phyloP scores from a whole-genome alignment of 805 yeast species.

The Suhomyces canberraensis region DNA sequence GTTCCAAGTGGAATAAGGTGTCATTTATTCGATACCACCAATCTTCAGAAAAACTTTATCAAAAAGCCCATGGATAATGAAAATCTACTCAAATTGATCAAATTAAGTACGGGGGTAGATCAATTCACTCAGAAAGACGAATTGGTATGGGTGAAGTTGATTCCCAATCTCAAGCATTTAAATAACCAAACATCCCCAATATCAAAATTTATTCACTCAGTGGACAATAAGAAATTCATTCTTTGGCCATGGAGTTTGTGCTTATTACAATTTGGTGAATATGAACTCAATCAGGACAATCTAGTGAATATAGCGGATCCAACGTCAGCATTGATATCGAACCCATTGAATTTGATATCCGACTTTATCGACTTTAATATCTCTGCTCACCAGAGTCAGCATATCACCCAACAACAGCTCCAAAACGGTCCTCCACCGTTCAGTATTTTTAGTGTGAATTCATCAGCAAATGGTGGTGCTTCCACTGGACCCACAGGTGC shows the following conservation, averaged over 20 bases:
- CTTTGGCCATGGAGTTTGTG: slow-evolving; percentile 75
- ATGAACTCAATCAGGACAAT: slow-evolving; percentile 11
- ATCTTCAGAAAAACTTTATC: slow-evolving; percentile 17
- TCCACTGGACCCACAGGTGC: slow-evolving; percentile 8
- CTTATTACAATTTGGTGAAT: slow-evolving; percentile 49
- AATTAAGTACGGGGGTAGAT: slow-evolving; percentile 35
- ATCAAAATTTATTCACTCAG: slow-evolving; percentile 52
- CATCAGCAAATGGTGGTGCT: slow-evolving; percentile 9
- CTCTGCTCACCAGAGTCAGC: slow-evolving; percentile 13
- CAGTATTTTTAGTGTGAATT: slow-evolving; percentile 14
- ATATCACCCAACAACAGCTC: not conserved
- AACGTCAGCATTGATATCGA: slow-evolving; percentile 4
- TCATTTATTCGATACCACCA: slow-evolving; percentile 35
- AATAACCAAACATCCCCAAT: slow-evolving; percentile 66
- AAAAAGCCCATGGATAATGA: slow-evolving; percentile 19
- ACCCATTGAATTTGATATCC: slow-evolving; percentile 33
- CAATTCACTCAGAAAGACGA: slow-evolving; percentile 13
- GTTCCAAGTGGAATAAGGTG: slow-evolving; percentile 43
- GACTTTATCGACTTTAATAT: slow-evolving; percentile 36
- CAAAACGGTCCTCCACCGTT: slow-evolving; percentile 7
- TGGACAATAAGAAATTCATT: slow-evolving; percentile 52
- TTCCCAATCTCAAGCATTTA: slow-evolving; percentile 66
- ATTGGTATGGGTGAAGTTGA: slow-evolving; percentile 59
- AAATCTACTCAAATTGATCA: slow-evolving; percentile 28
- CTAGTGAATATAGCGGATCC: not conserved